These are phyloP conservation scores for Arachnopeziza araneosa DNA, from an alignment of 2,329 filamentous ascomycete genomes.

Conservation along the genomic window DNA sequence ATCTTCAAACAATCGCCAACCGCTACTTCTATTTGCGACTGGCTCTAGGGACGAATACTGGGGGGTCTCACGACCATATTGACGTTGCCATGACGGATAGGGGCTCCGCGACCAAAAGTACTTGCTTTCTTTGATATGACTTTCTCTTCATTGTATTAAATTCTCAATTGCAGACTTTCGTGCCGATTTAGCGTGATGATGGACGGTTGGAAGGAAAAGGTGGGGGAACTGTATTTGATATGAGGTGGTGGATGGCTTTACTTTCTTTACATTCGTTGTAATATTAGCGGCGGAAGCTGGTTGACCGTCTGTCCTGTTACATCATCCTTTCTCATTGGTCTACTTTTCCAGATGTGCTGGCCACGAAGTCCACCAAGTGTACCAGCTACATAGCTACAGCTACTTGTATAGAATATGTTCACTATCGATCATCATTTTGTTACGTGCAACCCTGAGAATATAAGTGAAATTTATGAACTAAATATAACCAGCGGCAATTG, in stretches of 20 bases:
- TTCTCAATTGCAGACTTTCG: slow-evolving; percentile 24
- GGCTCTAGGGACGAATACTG: slow-evolving; percentile 21
- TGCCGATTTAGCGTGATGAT: slow-evolving; percentile 33
- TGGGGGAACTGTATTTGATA: slow-evolving; percentile 20
- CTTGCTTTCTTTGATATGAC: slow-evolving; percentile 24
- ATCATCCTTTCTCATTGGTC: background rate
- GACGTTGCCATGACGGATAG: slow-evolving; percentile 28
- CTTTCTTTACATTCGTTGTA: slow-evolving; percentile 31
- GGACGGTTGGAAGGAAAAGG: slow-evolving; percentile 15
- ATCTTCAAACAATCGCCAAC: slow-evolving; percentile 22
- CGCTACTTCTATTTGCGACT: slow-evolving; percentile 21
- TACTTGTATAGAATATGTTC: slow-evolving; percentile 2
- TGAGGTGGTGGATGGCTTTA: slow-evolving; percentile 13
- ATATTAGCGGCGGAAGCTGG: slow-evolving; percentile 29
- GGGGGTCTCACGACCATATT: slow-evolving; percentile 20
- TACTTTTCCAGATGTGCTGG: slow-evolving; percentile 20
- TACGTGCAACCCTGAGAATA: background rate
- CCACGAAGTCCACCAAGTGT: slow-evolving; percentile 23
- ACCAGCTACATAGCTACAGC: background rate
- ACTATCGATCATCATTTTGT: background rate
- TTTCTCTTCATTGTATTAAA: slow-evolving; percentile 30
- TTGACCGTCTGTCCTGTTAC: slow-evolving; percentile 19
- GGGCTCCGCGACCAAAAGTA: slow-evolving; percentile 25
- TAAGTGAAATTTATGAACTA: no score
- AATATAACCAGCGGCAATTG: no score